phyloP scores from a whole-genome alignment of 2,329 filamentous ascomycete genomes.

The Pyrenophora teres region DNA sequence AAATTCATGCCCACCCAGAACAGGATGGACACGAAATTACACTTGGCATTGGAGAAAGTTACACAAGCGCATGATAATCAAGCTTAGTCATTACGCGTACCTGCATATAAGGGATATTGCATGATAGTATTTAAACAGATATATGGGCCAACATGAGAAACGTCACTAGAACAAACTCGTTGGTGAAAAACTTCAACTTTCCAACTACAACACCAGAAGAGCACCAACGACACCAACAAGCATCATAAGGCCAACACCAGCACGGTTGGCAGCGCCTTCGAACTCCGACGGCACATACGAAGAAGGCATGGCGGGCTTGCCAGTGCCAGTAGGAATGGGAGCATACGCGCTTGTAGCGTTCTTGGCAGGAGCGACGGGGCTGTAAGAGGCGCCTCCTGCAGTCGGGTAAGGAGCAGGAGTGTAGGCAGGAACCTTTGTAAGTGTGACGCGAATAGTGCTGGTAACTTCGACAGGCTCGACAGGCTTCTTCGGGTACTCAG shows the following conservation, averaged over 20 bases:
- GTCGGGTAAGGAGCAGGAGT: conserved; percentile 17
- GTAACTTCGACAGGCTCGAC: conserved; percentile 7
- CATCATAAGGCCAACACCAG: conserved; percentile 27
- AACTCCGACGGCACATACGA: conserved; percentile 23
- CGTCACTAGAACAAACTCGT: background rate
- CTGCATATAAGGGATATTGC: background rate
- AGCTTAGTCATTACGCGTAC: background rate
- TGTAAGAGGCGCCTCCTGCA: conserved; percentile 10
- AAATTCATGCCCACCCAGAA: too few species aligned
- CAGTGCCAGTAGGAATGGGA: conserved; percentile 19
- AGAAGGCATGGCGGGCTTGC: conserved; percentile 18
- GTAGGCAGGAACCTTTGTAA: conserved; percentile 29
- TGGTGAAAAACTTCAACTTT: background rate
- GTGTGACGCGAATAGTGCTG: conserved; percentile 22
- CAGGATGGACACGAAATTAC: too few species aligned
- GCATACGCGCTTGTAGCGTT: conserved; percentile 18
- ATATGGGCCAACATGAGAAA: conserved; percentile 9
- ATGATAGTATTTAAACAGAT: conserved; percentile 5
- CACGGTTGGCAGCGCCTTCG: conserved; percentile 32
- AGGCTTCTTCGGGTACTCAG: conserved; percentile 22
- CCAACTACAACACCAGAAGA: conserved; percentile 27
- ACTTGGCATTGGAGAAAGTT: too few species aligned
- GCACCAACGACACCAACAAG: conserved; percentile 26
- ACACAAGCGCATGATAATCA: too few species aligned
- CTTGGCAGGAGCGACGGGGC: conserved; percentile 7